Percentiles rank a stretch among this genome's conserved stretches.
Evolutionary conservation across 2,329 filamentous ascomycete species (phyloP).

Genomic region (Botrytis paeoniae): DNA sequence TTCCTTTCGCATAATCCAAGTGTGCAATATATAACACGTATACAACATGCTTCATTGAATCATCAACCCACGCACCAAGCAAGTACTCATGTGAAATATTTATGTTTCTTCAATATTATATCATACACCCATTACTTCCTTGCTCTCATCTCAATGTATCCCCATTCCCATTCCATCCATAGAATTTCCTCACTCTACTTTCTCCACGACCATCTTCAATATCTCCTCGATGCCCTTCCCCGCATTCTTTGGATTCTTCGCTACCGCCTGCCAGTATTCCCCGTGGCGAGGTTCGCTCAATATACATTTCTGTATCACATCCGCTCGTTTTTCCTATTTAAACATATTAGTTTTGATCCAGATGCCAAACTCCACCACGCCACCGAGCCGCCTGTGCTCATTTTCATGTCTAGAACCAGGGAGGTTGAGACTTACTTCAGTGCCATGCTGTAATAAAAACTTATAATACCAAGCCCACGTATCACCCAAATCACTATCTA

Average conservation of each 20-base stretch:
- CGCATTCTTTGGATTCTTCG: slow-evolving; percentile 83
- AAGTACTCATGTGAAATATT: neutral
- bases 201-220: slow-evolving; percentile 69
- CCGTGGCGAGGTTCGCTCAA: slow-evolving; percentile 87
- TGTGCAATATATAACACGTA: neutral
- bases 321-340: slow-evolving; percentile 72
- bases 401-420: neutral
- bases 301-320: slow-evolving; percentile 78
- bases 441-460: slow-evolving; percentile 88
- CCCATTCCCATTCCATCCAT: neutral
- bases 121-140: slow-evolving; percentile 3
- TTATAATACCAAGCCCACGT: slow-evolving; percentile 98
- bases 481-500: slow-evolving; percentile 85
- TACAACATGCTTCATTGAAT: neutral
- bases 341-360: slow-evolving; percentile 18
- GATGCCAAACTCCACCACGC: neutral
- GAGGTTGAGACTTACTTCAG: slow-evolving; percentile 51
- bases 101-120: neutral
- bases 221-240: slow-evolving; percentile 74
- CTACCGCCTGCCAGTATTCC: slow-evolving; percentile 82
- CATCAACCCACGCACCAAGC: neutral
- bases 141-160: too few species aligned
- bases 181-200: slow-evolving; percentile 31
- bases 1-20: neutral
- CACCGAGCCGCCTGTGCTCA: neutral